A percentile compares a stretch with the other conserved stretches of the same genome.
Evolutionary conservation across 129 eudicot genomes (phyloP).

Genomic region (Escallonia rubra): DNA sequence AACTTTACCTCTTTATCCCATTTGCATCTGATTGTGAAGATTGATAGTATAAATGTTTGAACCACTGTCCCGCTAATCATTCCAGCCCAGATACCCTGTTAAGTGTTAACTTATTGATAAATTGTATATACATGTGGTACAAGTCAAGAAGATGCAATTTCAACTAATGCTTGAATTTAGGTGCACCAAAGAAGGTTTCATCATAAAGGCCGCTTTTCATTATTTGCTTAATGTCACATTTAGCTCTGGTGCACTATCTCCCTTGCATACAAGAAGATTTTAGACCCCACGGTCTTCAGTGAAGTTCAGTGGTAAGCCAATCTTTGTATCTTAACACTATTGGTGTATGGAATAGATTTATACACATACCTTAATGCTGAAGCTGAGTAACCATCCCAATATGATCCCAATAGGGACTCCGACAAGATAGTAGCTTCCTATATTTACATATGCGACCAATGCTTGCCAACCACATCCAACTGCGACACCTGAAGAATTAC

Average conservation of each 20-base stretch:
- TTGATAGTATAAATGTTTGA: conserved; percentile 31
- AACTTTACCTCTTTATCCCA: conserved; percentile 34
- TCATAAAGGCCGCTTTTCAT: too few relatives aligned
- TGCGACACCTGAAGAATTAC: conserved; percentile 37
- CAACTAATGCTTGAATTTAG: too few relatives aligned
- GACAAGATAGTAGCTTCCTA: conserved; percentile 40
- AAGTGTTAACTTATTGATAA: too few relatives aligned
- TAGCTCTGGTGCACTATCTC: too few relatives aligned
- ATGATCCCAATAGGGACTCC: conserved; percentile 43
- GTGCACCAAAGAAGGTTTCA: too few relatives aligned
- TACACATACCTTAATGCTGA: conserved; percentile 30
- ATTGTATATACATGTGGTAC: too few relatives aligned
- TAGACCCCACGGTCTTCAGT: too few relatives aligned
- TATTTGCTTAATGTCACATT: too few relatives aligned
- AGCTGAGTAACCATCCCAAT: conserved; percentile 27
- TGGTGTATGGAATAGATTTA: neutral
- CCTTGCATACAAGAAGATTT: too few relatives aligned
- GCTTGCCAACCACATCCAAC: conserved; percentile 61
- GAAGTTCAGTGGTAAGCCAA: neutral
- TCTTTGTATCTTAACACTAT: neutral
- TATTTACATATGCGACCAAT: conserved; percentile 30
- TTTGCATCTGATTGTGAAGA: conserved; percentile 24
- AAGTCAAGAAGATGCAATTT: too few relatives aligned
- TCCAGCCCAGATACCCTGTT: conserved; percentile 56
- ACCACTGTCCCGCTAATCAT: conserved; percentile 44